Evolutionary conservation across 2,329 filamentous ascomycete genomes (phyloP), one percentile per base, ranked within the genome.

Genomic region (Nothophoma quercina): DNA sequence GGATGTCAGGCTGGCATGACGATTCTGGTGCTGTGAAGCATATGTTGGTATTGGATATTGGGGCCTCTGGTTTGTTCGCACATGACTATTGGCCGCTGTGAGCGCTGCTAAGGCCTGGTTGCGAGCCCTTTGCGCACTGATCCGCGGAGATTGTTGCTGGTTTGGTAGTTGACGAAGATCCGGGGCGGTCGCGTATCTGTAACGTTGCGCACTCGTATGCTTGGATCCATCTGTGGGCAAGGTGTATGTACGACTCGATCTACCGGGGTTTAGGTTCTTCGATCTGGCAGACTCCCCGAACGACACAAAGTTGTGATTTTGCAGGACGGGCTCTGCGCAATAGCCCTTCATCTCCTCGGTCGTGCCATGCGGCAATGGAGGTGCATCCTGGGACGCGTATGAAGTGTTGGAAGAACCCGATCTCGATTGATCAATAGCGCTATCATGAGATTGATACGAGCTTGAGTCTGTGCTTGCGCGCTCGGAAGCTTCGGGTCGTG

Each of bases 401-500:
- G 53, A 55, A 21, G 51, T 55, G 16, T 39, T 58, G 2, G 59
- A 63, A 19, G 51, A 57, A 26, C 47, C 52, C 15, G 59, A 63
- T 7, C 51, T 36, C 7, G 59, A 49, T 32, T 55, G 51, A n/a
- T 51, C 34, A 6, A 61, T n/a, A 1, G 44, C 48, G 39, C 40
- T 46, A 26, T 61, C 49, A n/a, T 36, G 55, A 15, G 59, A 51
- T 10, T 39, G 55, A 34, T 52, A 60, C 9, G 51, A 60, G 29
- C 47, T 55, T 0, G 56, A 58, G 40, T 58, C 50, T 35, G 57
- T 61, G 45, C 58, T 55, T 26, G 44, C 30, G 10, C 39, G 35
- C 8, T 52, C 57, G 15, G 58, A 57, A 3, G 46, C 29, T 15
- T 55, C 48, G 7, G 19, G 15, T 48, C 51, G 25, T 35, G 29